Conservation (phyloP, 176 grass and related monocot species). For the Aegilops umbellulata region DNA sequence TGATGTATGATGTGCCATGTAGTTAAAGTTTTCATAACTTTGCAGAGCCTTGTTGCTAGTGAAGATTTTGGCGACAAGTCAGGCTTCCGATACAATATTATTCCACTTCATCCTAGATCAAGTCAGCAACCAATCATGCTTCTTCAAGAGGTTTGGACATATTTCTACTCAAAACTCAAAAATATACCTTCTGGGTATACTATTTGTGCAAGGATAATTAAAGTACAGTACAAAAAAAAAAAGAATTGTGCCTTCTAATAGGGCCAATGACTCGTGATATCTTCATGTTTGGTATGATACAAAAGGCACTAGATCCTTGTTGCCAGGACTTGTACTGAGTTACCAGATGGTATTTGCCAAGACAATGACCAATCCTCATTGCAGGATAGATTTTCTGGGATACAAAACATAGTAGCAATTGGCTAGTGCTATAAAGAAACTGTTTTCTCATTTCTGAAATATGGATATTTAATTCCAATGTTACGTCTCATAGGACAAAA, state of each 20-base stretch:
- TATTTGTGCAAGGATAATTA: not conserved
- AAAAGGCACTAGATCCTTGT: not conserved
- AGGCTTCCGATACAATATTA: slow-evolving; percentile 76
- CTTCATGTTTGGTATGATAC: slow-evolving; percentile 24
- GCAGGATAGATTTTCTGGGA: not conserved
- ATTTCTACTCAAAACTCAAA: slow-evolving; percentile 22
- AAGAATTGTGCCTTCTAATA: not conserved
- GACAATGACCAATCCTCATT: not conserved
- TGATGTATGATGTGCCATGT: not conserved
- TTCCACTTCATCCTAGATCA: slow-evolving; percentile 69
- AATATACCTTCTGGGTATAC: not conserved
- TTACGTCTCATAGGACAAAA: not conserved
- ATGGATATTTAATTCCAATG: not conserved
- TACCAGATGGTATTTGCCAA: not conserved
- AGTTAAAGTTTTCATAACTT: slow-evolving; percentile 33
- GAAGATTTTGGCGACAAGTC: slow-evolving; percentile 69
- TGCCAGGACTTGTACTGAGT: not conserved
- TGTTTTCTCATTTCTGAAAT: not conserved
- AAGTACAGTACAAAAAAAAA: not conserved
- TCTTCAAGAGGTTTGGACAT: slow-evolving; percentile 69
- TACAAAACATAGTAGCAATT: slow-evolving; percentile 10
- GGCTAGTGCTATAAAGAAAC: not conserved
- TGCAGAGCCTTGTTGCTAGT: slow-evolving; percentile 42
- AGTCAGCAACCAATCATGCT: slow-evolving; percentile 80
- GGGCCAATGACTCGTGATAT: not conserved